phyloP scores from a whole-genome alignment of 139 green algal species.

The Ettlia oleoabundans region DNA sequence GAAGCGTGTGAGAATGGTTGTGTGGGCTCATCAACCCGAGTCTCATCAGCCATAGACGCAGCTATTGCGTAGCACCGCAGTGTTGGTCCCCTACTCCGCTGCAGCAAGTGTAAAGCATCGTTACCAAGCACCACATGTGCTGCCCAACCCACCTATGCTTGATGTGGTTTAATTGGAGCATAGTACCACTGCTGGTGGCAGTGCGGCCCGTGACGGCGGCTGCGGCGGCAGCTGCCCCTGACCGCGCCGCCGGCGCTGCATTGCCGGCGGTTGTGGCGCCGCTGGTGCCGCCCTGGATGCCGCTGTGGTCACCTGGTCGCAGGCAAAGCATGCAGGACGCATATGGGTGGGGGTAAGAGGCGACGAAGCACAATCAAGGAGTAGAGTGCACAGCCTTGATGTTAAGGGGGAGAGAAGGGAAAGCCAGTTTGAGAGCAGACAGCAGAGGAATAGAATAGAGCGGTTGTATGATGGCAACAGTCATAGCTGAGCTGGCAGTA shows the following conservation, averaged over 20 bases:
- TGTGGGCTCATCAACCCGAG: too few relatives aligned
- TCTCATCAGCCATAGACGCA: too few relatives aligned
- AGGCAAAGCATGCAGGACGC: background rate
- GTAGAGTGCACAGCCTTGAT: background rate
- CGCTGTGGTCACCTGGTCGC: constrained; percentile 25
- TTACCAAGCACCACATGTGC: background rate
- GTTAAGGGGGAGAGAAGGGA: background rate
- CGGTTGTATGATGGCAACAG: background rate
- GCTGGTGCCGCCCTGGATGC: constrained; percentile 16
- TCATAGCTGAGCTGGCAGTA: too few relatives aligned
- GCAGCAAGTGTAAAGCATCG: background rate
- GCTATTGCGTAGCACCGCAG: too few relatives aligned
- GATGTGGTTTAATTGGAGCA: background rate
- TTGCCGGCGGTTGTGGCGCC: background rate
- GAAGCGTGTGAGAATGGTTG: too few relatives aligned
- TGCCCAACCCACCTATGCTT: background rate
- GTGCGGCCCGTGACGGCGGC: background rate
- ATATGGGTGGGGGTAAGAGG: background rate
- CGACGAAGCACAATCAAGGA: background rate
- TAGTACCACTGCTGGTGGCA: background rate
- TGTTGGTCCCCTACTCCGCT: too few relatives aligned
- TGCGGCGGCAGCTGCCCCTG: too few relatives aligned
- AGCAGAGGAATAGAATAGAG: background rate
- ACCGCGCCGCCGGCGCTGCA: too few relatives aligned
- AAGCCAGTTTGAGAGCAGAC: background rate